Evolutionary conservation across 768 basidiomycete species (phyloP).

Genomic region (Candolleomyces eurysporus): DNA sequence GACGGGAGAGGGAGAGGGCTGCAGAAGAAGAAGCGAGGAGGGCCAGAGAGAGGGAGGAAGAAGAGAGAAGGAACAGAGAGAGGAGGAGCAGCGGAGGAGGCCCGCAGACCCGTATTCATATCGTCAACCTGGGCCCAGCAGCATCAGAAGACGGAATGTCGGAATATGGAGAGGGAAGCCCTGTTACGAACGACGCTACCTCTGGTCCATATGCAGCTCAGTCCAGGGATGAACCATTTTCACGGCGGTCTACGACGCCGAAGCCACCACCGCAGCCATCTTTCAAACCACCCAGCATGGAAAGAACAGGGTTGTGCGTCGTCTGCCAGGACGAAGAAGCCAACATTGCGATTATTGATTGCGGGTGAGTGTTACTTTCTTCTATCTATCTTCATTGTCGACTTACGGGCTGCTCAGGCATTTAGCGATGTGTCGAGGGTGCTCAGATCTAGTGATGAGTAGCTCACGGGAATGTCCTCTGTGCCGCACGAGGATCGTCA

Average conservation of each 20-base stretch:
- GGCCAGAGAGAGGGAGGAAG: constrained; percentile 9
- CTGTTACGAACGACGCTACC: neutral
- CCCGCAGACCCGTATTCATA: neutral
- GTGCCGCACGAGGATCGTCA: constrained; percentile 86
- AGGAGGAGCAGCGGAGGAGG: constrained; percentile 15
- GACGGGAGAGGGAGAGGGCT: constrained; percentile 13
- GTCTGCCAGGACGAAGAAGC: constrained; percentile 95
- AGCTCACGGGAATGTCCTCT: constrained; percentile 87
- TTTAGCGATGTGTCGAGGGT: constrained; percentile 72
- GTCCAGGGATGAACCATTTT: neutral
- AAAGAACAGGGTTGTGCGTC: constrained; percentile 80
- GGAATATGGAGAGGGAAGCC: neutral
- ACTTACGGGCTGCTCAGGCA: constrained; percentile 46
- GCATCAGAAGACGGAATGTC: constrained; percentile 7
- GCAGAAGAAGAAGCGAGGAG: constrained; percentile 17
- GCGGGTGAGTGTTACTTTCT: constrained; percentile 61
- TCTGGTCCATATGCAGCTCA: neutral
- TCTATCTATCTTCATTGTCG: neutral
- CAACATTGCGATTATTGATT: constrained; percentile 90
- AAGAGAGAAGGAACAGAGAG: constrained; percentile 16
- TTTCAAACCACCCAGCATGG: constrained; percentile 42
- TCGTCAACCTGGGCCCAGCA: constrained; percentile 1
- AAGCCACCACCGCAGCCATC: constrained; percentile 26
- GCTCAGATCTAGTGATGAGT: constrained; percentile 76
- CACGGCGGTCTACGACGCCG: constrained; percentile 5